These are phyloP conservation scores for Ogataea hybrid DNA, from an alignment of 1,139 yeast genomes.

Conservation along the genomic window DNA sequence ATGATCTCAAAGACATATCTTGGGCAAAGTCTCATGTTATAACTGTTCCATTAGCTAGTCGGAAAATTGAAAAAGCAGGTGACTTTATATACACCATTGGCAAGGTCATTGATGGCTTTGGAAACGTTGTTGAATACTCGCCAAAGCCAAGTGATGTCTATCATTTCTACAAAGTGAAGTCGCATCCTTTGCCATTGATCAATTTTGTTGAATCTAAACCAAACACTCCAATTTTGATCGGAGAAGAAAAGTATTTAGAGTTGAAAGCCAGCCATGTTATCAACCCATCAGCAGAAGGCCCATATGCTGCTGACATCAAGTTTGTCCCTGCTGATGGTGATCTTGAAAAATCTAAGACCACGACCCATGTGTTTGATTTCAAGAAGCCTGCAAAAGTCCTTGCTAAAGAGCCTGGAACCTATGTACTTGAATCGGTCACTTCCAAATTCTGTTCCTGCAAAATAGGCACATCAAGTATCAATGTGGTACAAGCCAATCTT, in stretches of 20 bases:
- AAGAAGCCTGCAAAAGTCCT: conserved; percentile 35
- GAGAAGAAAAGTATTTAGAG: conserved; percentile 39
- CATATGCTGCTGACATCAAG: conserved; percentile 44
- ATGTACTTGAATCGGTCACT: conserved; percentile 48
- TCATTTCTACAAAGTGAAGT: conserved; percentile 53
- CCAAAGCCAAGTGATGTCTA: conserved; percentile 41
- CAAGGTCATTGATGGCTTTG: conserved; percentile 71
- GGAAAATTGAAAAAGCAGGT: conserved; percentile 52
- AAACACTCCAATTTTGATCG: conserved; percentile 42
- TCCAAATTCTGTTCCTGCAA: conserved; percentile 66
- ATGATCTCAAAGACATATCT: conserved; percentile 40
- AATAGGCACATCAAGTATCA: conserved; percentile 23
- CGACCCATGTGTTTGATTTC: conserved; percentile 40
- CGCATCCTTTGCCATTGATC: conserved; percentile 63
- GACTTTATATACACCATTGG: conserved; percentile 62
- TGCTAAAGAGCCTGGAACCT: conserved; percentile 61
- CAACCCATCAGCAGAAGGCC: conserved; percentile 40
- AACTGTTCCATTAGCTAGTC: conserved; percentile 48
- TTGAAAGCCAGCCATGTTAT: conserved; percentile 28
- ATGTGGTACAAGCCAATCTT: conserved; percentile 30
- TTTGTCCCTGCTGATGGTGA: conserved; percentile 30
- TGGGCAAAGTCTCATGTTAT: conserved; percentile 55
- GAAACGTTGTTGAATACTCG: conserved; percentile 59
- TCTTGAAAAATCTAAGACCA: conserved; percentile 33
- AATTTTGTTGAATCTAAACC: conserved; percentile 41